Evolutionary conservation across 345 rosid genomes (phyloP).

Genomic region (Draba incana): DNA sequence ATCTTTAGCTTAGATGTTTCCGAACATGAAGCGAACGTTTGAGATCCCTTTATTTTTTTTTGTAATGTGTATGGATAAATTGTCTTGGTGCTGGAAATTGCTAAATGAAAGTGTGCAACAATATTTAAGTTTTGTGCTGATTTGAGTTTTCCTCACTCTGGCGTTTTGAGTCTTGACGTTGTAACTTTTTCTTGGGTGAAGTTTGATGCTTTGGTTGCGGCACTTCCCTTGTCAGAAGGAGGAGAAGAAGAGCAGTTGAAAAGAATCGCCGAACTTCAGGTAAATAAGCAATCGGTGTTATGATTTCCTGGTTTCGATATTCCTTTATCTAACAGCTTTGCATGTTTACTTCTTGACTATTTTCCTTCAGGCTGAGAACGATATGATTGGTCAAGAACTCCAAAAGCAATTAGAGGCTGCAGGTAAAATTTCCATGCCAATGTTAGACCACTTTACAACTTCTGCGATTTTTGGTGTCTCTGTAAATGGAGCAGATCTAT

Average conservation of each 20-base stretch:
- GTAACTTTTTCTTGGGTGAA: conserved; percentile 31
- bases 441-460: not conserved
- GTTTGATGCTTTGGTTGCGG: conserved; percentile 94
- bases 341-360: not conserved
- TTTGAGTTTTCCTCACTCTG: not conserved
- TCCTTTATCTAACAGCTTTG: conserved; percentile 1
- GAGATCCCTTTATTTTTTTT: not conserved
- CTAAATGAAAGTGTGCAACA: too few species aligned
- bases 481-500: conserved; percentile 3
- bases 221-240: conserved; percentile 87
- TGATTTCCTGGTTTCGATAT: not conserved
- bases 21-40: too few species aligned
- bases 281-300: conserved; percentile 9
- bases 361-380: conserved; percentile 71
- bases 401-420: conserved; percentile 94
- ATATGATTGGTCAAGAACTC: conserved; percentile 81
- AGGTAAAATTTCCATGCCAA: conserved; percentile 46
- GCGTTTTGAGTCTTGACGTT: conserved; percentile 3
- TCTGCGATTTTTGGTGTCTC: too few species aligned
- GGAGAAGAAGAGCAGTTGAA: conserved; percentile 92
- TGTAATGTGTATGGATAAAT: not conserved
- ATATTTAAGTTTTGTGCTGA: not conserved
- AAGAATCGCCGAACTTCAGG: conserved; percentile 83
- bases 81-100: not conserved
- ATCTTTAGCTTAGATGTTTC: not conserved